Conservation (phyloP, 208 protist genomes). For the Trypanosoma grayi region DNA sequence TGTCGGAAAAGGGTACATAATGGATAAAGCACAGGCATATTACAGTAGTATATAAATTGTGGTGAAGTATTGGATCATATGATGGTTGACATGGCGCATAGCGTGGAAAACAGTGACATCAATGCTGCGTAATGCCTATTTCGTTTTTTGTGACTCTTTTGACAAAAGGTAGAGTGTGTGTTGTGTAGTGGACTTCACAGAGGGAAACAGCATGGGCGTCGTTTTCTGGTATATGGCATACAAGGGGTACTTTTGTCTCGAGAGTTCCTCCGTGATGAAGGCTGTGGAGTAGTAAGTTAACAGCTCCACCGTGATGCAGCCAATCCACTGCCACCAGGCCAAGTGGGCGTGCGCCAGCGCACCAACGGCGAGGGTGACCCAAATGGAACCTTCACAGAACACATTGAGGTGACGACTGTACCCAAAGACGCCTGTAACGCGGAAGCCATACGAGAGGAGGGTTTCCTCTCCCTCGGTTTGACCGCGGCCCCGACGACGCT, state of each 20-base stretch:
- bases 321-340: slow-evolving; percentile 45
- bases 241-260: slow-evolving; percentile 51
- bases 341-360: slow-evolving; percentile 22
- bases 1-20: too few relatives aligned
- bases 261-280: slow-evolving; percentile 55
- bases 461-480: not conserved
- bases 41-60: too few relatives aligned
- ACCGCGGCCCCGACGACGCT: not conserved
- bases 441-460: slow-evolving; percentile 54
- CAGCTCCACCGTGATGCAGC: slow-evolving; percentile 36
- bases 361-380: slow-evolving; percentile 50
- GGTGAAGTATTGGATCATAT: too few relatives aligned
- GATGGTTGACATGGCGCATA: too few relatives aligned
- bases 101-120: too few relatives aligned
- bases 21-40: too few relatives aligned
- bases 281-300: slow-evolving; percentile 54
- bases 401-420: slow-evolving; percentile 78
- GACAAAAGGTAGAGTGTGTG: slow-evolving; percentile 31
- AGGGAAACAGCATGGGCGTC: slow-evolving; percentile 75
- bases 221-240: slow-evolving; percentile 68
- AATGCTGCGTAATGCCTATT: not conserved
- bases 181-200: slow-evolving; percentile 42
- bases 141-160: not conserved
- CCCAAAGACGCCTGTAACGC: slow-evolving; percentile 69
- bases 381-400: slow-evolving; percentile 63